Percentiles rank a stretch among this genome's conserved stretches.
These are phyloP conservation scores for Pseudophaeomoniella oleicola DNA, from an alignment of 2,329 filamentous ascomycete species.

Conservation along the genomic window DNA sequence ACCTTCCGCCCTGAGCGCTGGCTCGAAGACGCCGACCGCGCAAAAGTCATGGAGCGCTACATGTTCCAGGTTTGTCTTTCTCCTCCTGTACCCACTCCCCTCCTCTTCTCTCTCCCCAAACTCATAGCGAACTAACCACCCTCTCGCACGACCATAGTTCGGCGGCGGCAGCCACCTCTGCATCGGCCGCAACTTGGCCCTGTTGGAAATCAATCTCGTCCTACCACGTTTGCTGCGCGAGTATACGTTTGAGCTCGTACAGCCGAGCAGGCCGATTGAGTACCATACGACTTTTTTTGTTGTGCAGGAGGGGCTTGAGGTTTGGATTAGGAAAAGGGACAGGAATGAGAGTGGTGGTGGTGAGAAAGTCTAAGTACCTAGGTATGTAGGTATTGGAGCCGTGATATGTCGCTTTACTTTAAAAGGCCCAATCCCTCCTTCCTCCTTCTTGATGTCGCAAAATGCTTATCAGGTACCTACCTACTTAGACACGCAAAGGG, in stretches of 20 bases:
- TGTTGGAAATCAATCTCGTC: slow-evolving; percentile 10
- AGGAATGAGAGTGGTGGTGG: too few relatives aligned
- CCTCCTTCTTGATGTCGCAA: too few relatives aligned
- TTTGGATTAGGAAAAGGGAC: slow-evolving; percentile 30
- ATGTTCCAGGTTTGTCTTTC: neutral
- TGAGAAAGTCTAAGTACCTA: too few relatives aligned
- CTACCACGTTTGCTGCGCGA: slow-evolving; percentile 7
- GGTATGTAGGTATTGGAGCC: too few relatives aligned
- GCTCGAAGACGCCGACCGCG: slow-evolving; percentile 6
- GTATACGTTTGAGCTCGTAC: slow-evolving; percentile 4
- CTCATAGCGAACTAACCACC: neutral
- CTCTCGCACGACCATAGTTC: neutral
- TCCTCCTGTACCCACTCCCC: neutral
- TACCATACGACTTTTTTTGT: slow-evolving; percentile 47
- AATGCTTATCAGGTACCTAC: too few relatives aligned
- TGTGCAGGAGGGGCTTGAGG: slow-evolving; percentile 41
- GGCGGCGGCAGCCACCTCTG: slow-evolving; percentile 3
- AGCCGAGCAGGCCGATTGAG: slow-evolving; percentile 18
- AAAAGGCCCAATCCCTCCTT: too few relatives aligned
- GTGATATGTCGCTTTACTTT: too few relatives aligned
- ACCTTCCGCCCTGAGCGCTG: slow-evolving; percentile 11
- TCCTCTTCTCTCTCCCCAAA: neutral
- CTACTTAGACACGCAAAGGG: too few relatives aligned
- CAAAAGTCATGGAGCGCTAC: neutral
- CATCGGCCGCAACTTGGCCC: slow-evolving; percentile 4